phyloP scores from a whole-genome alignment of 1,139 yeast genomes.

The Hyphopichia khmerensis region DNA sequence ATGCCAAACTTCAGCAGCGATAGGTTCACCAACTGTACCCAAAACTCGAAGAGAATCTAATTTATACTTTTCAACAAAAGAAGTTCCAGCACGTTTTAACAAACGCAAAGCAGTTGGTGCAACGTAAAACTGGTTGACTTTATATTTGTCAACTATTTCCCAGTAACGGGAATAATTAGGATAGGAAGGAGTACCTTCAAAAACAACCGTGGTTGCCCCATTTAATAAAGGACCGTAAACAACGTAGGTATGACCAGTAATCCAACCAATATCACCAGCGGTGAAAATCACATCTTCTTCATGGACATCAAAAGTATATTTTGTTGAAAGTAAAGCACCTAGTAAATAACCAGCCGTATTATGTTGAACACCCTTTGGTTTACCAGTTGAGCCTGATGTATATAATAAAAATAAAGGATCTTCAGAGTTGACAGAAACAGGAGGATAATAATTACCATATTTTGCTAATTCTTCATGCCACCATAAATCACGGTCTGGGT shows the following conservation, averaged over 20 bases:
- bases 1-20: constrained; percentile 91
- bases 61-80: constrained; percentile 61
- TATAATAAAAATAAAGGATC: constrained; percentile 64
- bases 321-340: constrained; percentile 68
- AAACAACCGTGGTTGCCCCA: constrained; percentile 81
- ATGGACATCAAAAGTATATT: constrained; percentile 75
- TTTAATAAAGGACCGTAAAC: constrained; percentile 77
- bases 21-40: constrained; percentile 92
- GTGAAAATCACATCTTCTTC: constrained; percentile 72
- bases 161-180: constrained; percentile 79
- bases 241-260: constrained; percentile 82
- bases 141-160: constrained; percentile 77
- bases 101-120: constrained; percentile 89
- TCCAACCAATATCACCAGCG: constrained; percentile 90
- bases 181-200: constrained; percentile 86
- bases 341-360: constrained; percentile 77
- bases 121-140: constrained; percentile 80
- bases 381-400: constrained; percentile 70
- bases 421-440: constrained; percentile 59
- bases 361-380: constrained; percentile 71
- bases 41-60: constrained; percentile 66
- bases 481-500: constrained; percentile 66
- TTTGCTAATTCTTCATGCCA: constrained; percentile 76
- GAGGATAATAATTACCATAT: constrained; percentile 62
- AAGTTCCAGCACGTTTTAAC: constrained; percentile 78